phyloP scores from a whole-genome alignment of 2,329 filamentous ascomycete species.

The Sphaerulina populicola region DNA sequence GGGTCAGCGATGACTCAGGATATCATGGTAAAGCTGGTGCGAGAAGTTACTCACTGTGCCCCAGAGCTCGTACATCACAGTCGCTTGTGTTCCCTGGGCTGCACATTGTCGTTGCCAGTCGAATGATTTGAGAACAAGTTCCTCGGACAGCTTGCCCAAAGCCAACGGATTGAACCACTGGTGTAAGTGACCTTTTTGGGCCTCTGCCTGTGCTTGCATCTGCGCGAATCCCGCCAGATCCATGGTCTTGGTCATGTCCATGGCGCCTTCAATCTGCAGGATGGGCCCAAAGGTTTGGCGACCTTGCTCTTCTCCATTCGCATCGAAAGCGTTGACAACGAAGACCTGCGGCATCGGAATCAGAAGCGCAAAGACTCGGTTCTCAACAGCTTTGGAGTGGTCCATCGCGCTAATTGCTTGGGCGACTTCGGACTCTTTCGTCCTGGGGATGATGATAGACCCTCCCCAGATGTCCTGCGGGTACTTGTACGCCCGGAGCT shows the following conservation, averaged over 20 bases:
- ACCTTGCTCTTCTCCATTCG: constrained; percentile 1
- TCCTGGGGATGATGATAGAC: constrained; percentile 1
- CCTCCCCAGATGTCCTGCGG: constrained; percentile 4
- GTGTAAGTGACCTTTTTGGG: neutral
- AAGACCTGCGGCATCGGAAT: neutral
- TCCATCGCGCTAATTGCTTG: neutral
- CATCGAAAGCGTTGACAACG: constrained; percentile 3
- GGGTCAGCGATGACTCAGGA: neutral
- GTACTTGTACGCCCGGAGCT: constrained; percentile 3
- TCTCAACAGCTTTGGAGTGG: neutral
- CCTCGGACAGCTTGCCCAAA: neutral
- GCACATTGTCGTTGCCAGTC: constrained; percentile 1
- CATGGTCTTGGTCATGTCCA: neutral
- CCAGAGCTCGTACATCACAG: constrained; percentile 6
- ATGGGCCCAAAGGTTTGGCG: constrained; percentile 2
- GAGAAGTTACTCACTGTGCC: neutral
- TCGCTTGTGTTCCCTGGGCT: neutral
- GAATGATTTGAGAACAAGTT: neutral
- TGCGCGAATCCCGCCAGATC: constrained; percentile 1
- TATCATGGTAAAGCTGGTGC: neutral
- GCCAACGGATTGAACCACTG: constrained; percentile 1
- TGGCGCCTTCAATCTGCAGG: neutral
- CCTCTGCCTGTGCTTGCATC: constrained; percentile 3
- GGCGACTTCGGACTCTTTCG: neutral
- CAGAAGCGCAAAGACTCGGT: constrained; percentile 1